Percentiles rank a stretch among this genome's conserved stretches.
Conservation (phyloP, 2,329 filamentous ascomycete species). For the Fusarium scirpi region DNA sequence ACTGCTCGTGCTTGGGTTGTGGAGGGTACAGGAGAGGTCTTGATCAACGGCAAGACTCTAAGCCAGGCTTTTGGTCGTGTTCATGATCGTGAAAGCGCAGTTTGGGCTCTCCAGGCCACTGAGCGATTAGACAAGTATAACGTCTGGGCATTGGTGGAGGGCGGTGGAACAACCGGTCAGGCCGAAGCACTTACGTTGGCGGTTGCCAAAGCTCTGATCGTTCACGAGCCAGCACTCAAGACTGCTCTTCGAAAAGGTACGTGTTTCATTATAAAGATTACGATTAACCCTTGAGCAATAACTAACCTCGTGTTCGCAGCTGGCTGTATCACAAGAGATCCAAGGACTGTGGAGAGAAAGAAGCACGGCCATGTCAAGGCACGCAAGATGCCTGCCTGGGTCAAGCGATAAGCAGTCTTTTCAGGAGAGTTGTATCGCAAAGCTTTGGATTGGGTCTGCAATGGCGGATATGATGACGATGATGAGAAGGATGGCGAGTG, state of each 20-base stretch:
- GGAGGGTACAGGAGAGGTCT: conserved; percentile 89
- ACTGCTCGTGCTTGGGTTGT: conserved; percentile 88
- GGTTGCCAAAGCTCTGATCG: conserved; percentile 85
- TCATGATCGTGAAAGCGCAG: conserved; percentile 92
- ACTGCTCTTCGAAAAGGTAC: conserved; percentile 87
- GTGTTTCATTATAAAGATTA: conserved; percentile 49
- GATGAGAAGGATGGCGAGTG: conserved; percentile 36
- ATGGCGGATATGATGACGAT: conserved; percentile 34
- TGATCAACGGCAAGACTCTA: conserved; percentile 91
- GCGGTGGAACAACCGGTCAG: conserved; percentile 93
- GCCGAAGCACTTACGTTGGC: conserved; percentile 94
- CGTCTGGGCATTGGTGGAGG: conserved; percentile 85
- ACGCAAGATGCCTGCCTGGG: conserved; percentile 97
- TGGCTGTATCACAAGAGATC: conserved; percentile 91
- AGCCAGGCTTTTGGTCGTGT: conserved; percentile 84
- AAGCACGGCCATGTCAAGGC: conserved; percentile 97
- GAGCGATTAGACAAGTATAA: conserved; percentile 95
- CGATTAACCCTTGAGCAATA: conserved; percentile 34
- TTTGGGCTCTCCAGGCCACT: conserved; percentile 90
- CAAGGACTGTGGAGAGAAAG: conserved; percentile 95
- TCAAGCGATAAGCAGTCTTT: conserved; percentile 74
- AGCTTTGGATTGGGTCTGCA: conserved; percentile 29
- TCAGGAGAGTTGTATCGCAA: conserved; percentile 21
- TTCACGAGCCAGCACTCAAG: conserved; percentile 94
- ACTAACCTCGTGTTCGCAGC: conserved; percentile 70